Percentiles rank a stretch among this genome's conserved stretches.
phyloP scores from a whole-genome alignment of 345 rosid species.

The Arabis alpina region DNA sequence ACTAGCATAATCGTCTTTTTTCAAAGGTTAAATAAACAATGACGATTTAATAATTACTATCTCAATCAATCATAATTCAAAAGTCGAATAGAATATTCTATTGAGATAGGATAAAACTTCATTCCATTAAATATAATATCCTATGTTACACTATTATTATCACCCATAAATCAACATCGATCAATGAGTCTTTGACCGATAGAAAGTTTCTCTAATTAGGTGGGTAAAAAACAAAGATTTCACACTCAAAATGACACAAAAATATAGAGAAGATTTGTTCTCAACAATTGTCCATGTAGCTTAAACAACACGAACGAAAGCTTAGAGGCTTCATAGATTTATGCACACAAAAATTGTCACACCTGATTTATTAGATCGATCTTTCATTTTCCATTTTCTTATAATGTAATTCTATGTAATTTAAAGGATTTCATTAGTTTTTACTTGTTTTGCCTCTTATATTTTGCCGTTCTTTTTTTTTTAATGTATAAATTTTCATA shows the following conservation, averaged over 20 bases:
- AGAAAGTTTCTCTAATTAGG: slow-evolving; percentile 11
- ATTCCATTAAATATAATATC: slow-evolving; percentile 36
- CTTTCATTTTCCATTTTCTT: too few species aligned
- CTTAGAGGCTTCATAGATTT: too few species aligned
- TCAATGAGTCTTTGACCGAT: slow-evolving; percentile 35
- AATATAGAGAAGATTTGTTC: not conserved
- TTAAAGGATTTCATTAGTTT: too few species aligned
- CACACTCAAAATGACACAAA: slow-evolving; percentile 24
- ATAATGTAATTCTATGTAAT: too few species aligned
- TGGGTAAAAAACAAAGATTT: slow-evolving; percentile 15
- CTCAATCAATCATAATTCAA: slow-evolving; percentile 36
- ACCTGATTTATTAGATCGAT: too few species aligned
- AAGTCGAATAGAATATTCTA: slow-evolving; percentile 39
- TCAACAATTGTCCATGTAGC: not conserved
- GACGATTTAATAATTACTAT: slow-evolving; percentile 35
- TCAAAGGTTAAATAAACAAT: slow-evolving; percentile 34
- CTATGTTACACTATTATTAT: slow-evolving; percentile 26
- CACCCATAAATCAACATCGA: slow-evolving; percentile 31
- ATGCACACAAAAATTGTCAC: too few species aligned
- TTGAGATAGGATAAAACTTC: slow-evolving; percentile 32
- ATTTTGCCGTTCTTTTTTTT: too few species aligned
- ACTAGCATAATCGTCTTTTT: slow-evolving; percentile 17
- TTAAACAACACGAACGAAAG: not conserved
- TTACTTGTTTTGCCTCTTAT: too few species aligned
- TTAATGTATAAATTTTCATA: too few species aligned